phyloP scores from a whole-genome alignment of 345 rosid genomes.

The Adansonia digitata region DNA sequence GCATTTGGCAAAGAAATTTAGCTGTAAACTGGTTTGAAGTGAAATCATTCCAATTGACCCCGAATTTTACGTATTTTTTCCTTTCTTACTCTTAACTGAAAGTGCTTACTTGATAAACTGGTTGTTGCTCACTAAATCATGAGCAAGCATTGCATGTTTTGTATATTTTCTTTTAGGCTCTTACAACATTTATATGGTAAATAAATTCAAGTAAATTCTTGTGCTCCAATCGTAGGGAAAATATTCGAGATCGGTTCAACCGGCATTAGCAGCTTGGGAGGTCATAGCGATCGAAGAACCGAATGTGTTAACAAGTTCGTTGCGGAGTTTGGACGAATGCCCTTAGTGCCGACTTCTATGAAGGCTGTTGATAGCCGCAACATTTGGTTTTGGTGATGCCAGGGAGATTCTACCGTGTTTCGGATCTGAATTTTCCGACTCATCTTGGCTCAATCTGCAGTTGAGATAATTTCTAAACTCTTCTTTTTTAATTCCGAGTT shows the following conservation, averaged over 20 bases:
- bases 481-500: not conserved
- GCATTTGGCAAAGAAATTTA: too few species aligned
- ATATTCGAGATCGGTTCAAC: conserved; percentile 93
- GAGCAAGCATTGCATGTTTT: too few species aligned
- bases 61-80: too few species aligned
- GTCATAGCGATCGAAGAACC: conserved; percentile 72
- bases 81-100: not conserved
- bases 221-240: conserved; percentile 46
- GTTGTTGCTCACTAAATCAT: not conserved
- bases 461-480: conserved; percentile 20
- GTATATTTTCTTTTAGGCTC: too few species aligned
- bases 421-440: conserved; percentile 9
- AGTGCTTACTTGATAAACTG: not conserved
- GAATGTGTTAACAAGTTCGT: conserved; percentile 73
- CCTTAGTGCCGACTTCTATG: conserved; percentile 60
- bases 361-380: conserved; percentile 73
- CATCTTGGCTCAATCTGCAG: conserved; percentile 14
- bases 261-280: conserved; percentile 93
- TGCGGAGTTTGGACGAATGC: conserved; percentile 77
- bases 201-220: not conserved
- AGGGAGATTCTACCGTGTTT: not conserved
- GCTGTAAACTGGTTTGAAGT: not conserved
- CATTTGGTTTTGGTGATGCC: conserved; percentile 79
- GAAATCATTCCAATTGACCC: too few species aligned
- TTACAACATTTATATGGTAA: too few species aligned